Evolutionary conservation across 495 filamentous ascomycete genomes (phyloP), one percentile per base, ranked within the genome.

Genomic region (Tuber aestivum): DNA sequence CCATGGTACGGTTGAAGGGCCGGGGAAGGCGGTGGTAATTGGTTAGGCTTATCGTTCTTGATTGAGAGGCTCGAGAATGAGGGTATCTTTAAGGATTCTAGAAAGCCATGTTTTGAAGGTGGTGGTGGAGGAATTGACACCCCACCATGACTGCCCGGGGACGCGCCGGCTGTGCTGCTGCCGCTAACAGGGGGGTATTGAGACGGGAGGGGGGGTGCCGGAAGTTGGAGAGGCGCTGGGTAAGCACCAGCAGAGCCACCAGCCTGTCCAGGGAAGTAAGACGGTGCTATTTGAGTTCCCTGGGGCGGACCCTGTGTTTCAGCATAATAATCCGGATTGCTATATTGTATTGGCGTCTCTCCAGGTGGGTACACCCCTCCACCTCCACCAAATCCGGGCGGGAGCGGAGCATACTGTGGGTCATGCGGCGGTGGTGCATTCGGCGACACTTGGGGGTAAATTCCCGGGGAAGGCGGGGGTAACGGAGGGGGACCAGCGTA

Each of bases 1-100:
- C 95, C 95, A 75, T 90, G 91, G 84, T 99, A 99, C 1, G 95
- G 91, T 84, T 97, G 95, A 20, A 97, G 88, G 27, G 97, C 86
- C 0, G 95, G 95, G 75, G 92, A 95, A 14, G 90, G 92, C 88
- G 61, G 86, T 82, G 68, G 85, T 76, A 76, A 41, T 38, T 71
- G 40, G 48, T 42, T 76, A 37, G 71, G 40, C 69, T 40, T 65
- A 65, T 65, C 56, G 23, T 75, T 73, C 23, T 78, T 72, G n/a
- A 81, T 74, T 18, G 75, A 78, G 40, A 81, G 72, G 27, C 45
- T 68, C 12, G 80, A 74, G 45, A 79, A 44, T 37, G 75, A 73
- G 44, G 79, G 79, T 45, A 82, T 73, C 32, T 73, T 65, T 10
- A 82, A 61, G 40, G 70, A 32, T 27, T 73, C 42, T 48, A 69